Evolutionary conservation across 208 protist species (phyloP), one percentile per base, ranked within the genome.

Genomic region (Leishmania martiniquensis): DNA sequence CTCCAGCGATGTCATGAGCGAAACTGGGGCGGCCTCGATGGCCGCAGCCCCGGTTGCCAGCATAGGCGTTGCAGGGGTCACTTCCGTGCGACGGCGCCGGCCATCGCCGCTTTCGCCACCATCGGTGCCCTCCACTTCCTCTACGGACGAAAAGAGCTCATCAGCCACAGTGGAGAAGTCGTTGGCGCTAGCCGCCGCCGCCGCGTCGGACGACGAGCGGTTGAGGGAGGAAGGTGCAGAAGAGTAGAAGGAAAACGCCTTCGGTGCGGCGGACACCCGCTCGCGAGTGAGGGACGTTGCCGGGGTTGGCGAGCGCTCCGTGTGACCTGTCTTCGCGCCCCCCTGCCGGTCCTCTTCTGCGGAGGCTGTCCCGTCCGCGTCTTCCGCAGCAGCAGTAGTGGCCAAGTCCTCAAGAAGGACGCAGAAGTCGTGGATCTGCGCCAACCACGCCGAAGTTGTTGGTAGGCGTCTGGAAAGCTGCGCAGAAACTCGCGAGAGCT

Each of bases 351-450:
- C 68, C 29, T 72, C 68, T 57, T 72, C 68, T n/a, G 68, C 68
- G 4, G 68, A 52, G n/a, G 17, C 47, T 57, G 68, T 42, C 7
- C 45, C 25, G 68, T 72, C 55, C 32, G 51, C 67, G 55, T 80
- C 66, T 9, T 25, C 45, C 22, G 34, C 17, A 4, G 59, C 42
- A 29, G 51, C 42, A 34, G 44, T 42, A n/a, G 47, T 6, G 13
- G 65, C 79, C 68, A 76, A 70, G 34, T 79, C 68, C 22, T 83
- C 79, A 29, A 83, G 74, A 29, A 75, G 49, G 22, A 12, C 4
- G 60, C 79, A 83, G 60, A 83, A 78, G 66, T 79, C 74, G 12
- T 71, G 10, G 3, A 83, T 79, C 67, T 76, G 49, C 4, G 44
- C 73, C 15, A 83, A 44, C 79, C 79, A 83, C 52, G 68, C n/a